Base-by-base conservation (phyloP, 306 rosid species). In the Castanea mollissima region DNA sequence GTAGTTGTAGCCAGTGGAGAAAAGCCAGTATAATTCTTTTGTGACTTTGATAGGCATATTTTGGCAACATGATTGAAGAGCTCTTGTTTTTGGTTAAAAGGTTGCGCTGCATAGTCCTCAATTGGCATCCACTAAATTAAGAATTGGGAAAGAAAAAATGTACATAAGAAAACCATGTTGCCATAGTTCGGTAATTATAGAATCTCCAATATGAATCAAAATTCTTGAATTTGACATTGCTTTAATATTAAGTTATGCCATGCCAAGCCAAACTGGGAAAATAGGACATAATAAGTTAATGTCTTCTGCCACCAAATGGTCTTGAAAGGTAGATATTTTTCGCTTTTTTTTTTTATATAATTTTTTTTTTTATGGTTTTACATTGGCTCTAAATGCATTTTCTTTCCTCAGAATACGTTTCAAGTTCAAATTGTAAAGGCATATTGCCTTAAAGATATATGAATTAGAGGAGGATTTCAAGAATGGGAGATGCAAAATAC, bases 91-190 rank as follows among this genome's bases (percentile, higher is more conserved):
- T 51, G 49, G 13, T 89, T 79, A 75, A 91, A 91, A 20, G 97
- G 87, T 65, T 94, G 98, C 16, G 89, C 92, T 75, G 76, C 86
- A 79, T 92, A 94, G 6, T 94, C 98, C 67, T 83, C 86, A 79
- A 88, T 46, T 13, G 89, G 82, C 96, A 94, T 94, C 98, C 98
- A 92, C 97, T 94, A 91, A 20, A 23, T 23, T 23, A 23, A 79
- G 27, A 73, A 81, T 6, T 7, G 3, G 19, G 4, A 9, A 51
- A 3, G 38, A 72, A 72, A 46, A 46, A 27, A 29, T 12, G 8
- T 27, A 34, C 16, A 31, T 32, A 20, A 80, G 29, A 65, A 65
- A 19, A 27, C 12, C 25, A 34, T 21, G 41, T 63, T 63, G 65
- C 32, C 25, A 14, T 63, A 29, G 15, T 63, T 29, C 20, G 23